Base-by-base conservation (phyloP, 176 grass and related monocot species). In the Poa pratensis region DNA sequence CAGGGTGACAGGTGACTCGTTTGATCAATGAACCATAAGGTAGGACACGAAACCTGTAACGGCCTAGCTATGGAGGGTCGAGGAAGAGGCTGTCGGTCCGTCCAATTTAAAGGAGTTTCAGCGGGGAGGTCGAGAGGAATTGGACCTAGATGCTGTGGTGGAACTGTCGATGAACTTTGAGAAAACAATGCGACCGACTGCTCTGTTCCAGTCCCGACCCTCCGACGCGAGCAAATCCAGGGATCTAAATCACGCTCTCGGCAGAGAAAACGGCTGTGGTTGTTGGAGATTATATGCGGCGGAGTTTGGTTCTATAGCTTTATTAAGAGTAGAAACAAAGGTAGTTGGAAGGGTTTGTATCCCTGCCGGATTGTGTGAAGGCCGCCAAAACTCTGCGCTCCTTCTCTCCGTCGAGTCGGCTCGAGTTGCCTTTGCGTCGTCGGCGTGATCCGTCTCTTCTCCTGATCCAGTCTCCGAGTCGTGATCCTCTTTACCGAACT, bases 191-290 rank as follows among this genome's bases (percentile, higher is more conserved):
- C 12, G 12, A 6, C 46, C 9, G 12, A 48, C 46, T 48, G 46
- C 10, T 48, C 46, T 48, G 12, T 6, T 48, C 0, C 57, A 7
- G 54, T 58, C 20, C 54, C 19, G 20, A 55, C 6, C 55, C 9
- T 59, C 55, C 55, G 59, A 61, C 59, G 59, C 59, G 58, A 61
- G 59, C 57, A 60, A 60, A 61, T 61, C 22, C 57, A 58, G 57
- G 8, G 9, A 61, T 27, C 58, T 12, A 61, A 61, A 61, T 61
- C 58, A 26, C 22, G 58, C 23, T 61, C 22, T 61, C 23, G 58
- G 9, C 22, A 26, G 58, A 61, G 23, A 20, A 55, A 57, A 57
- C 18, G 18, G 18, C 18, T n/a, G 53, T 55, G 6, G 6, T n/a
- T 6, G 19, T 55, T 55, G 53, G 54, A n/a, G 54, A 57, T 2